Evolutionary conservation across 1,139 yeast species (phyloP), one percentile per base, ranked within the genome.

Genomic region (Debaryomyces singareniensis): DNA sequence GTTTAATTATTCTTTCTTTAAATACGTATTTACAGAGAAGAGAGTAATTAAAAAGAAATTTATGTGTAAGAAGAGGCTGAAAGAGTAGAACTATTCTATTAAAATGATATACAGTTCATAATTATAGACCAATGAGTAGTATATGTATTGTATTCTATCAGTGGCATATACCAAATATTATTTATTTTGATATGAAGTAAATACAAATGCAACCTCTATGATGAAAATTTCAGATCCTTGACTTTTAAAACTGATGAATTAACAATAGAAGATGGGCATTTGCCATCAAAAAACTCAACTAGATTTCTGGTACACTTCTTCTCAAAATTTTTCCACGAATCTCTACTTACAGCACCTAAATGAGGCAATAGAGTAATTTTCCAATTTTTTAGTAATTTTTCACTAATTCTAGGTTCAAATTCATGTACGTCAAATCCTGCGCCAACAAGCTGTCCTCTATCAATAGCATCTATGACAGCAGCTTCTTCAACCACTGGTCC

Each of bases 381-480:
- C 44, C 55, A 57, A 33, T 56, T 55, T 4, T 44, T 38, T 23
- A 56, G 29, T 9, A 58, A 35, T 29, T 44, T 47, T 24, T 51
- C 48, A 27, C 48, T 43, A 13, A 60, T 55, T 31, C 46, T 43
- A 9, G 67, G 67, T 37, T 60, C 67, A 38, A 56, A 54, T 35
- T 60, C 64, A 34, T 56, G 59, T n/a, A 60, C 67, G 39, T 60
- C 67, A 36, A 60, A 55, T 0, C 66, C 67, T 5, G 62, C 65
- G 16, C 64, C 62, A 11, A 55, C 55, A 21, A 60, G 38, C 30
- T 59, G 65, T 1, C 64, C 65, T 15, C 55, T 38, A 28, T 60
- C 60, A 9, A 60, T 28, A 3, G 64, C 62, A 29, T 56, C 60
- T 15, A 59, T 47, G 2, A 60, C 50, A 1, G 64, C 63, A 5